These are phyloP conservation scores for Eutypa lata DNA, from an alignment of 2,329 filamentous ascomycete species.

Conservation along the genomic window DNA sequence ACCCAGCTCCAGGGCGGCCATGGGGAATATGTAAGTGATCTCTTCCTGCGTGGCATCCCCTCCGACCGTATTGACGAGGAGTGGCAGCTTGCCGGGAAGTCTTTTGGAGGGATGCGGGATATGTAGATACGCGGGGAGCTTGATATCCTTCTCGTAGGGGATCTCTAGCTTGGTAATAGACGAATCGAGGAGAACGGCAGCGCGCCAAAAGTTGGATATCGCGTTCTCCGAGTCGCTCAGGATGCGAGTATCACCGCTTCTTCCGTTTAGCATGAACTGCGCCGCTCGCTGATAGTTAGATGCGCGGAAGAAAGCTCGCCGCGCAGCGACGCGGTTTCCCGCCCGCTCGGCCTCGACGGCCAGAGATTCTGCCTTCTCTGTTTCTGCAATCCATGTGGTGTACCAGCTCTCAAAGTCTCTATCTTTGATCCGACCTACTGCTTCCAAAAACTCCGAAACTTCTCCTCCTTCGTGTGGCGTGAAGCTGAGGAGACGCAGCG, in stretches of 20 bases:
- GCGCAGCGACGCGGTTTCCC: conserved; percentile 29
- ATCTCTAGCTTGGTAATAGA: conserved; percentile 30
- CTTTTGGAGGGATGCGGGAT: conserved; percentile 24
- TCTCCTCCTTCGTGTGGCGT: conserved; percentile 34
- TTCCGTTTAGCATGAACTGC: too few species aligned
- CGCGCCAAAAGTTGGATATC: conserved; percentile 13
- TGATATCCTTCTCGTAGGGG: conserved; percentile 31
- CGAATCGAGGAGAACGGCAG: conserved; percentile 16
- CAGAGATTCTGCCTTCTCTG: conserved; percentile 28
- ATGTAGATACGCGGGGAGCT: conserved; percentile 35
- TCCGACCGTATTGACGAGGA: conserved; percentile 34
- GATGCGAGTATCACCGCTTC: conserved; percentile 6
- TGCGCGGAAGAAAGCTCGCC: conserved; percentile 35
- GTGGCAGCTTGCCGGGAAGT: conserved; percentile 27
- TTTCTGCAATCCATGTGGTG: conserved; percentile 29
- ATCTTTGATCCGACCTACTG: conserved; percentile 33
- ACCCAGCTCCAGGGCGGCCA: conserved; percentile 26
- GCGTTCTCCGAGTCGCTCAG: not conserved
- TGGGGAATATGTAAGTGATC: conserved; percentile 31
- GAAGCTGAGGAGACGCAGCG: conserved; percentile 35
- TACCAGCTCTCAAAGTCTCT: conserved; percentile 38
- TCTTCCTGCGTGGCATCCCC: conserved; percentile 38
- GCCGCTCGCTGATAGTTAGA: conserved; percentile 40
- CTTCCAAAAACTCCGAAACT: conserved; percentile 37
- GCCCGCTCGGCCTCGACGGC: conserved; percentile 29